phyloP scores from a whole-genome alignment of 805 yeast genomes.

The Ogataea henricii region DNA sequence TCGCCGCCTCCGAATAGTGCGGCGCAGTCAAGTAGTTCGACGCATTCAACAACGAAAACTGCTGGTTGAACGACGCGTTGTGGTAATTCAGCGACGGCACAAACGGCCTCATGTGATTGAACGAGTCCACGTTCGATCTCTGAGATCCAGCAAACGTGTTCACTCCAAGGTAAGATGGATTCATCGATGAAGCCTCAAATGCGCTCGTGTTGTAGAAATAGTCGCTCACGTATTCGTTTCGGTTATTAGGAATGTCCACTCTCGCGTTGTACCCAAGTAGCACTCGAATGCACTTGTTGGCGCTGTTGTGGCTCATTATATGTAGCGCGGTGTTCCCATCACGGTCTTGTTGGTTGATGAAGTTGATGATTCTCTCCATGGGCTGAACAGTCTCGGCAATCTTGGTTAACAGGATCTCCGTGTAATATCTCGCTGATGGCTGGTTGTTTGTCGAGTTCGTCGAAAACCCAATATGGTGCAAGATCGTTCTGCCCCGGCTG shows the following conservation, averaged over 20 bases:
- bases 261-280: constrained; percentile 53
- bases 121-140: constrained; percentile 23
- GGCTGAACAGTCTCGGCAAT: constrained; percentile 61
- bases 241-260: constrained; percentile 52
- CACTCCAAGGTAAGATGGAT: constrained; percentile 12
- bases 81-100: constrained; percentile 24
- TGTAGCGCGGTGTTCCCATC: constrained; percentile 61
- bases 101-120: constrained; percentile 29
- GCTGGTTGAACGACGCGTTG: constrained; percentile 17
- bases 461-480: constrained; percentile 81
- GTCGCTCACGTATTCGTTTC: constrained; percentile 44
- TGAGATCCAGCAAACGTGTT: constrained; percentile 10
- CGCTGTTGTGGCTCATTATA: constrained; percentile 47
- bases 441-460: constrained; percentile 66
- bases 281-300: constrained; percentile 46
- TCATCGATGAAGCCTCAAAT: constrained; percentile 18
- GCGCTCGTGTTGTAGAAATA: constrained; percentile 34
- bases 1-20: constrained; percentile 55
- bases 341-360: constrained; percentile 56
- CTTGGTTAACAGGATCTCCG: constrained; percentile 74
- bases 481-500: constrained; percentile 67
- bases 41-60: constrained; percentile 20
- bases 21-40: constrained; percentile 34
- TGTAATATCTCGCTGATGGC: constrained; percentile 81
- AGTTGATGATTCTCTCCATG: constrained; percentile 58